These are phyloP conservation scores for Pisolithus orientalis DNA, from an alignment of 768 basidiomycete genomes.

Conservation along the genomic window DNA sequence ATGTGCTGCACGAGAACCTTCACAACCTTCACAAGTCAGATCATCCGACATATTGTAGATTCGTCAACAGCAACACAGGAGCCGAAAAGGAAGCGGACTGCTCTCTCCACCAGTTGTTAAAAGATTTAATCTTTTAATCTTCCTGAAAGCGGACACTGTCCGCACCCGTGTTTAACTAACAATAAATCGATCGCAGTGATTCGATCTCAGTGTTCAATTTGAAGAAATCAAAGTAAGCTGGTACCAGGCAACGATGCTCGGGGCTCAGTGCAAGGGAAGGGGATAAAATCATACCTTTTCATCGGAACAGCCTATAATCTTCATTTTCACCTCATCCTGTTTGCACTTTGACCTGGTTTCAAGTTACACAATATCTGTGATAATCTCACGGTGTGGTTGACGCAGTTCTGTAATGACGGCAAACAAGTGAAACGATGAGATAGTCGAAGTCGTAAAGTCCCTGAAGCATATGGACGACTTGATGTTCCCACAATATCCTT, in stretches of 20 bases:
- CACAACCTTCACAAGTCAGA: slow-evolving; percentile 63
- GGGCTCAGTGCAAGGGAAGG: slow-evolving; percentile 21
- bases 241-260: background rate
- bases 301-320: slow-evolving; percentile 31
- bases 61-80: background rate
- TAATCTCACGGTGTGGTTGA: too few species aligned
- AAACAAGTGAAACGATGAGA: too few species aligned
- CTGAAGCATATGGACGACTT: too few species aligned
- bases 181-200: slow-evolving; percentile 84
- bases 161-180: slow-evolving; percentile 63
- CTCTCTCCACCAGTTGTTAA: slow-evolving; percentile 49
- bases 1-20: slow-evolving; percentile 66
- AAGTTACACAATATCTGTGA: too few species aligned
- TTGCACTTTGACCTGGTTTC: slow-evolving; percentile 57
- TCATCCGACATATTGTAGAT: slow-evolving; percentile 46
- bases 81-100: slow-evolving; percentile 78
- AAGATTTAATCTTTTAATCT: slow-evolving; percentile 78
- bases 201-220: slow-evolving; percentile 73
- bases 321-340: slow-evolving; percentile 30
- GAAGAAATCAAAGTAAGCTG: slow-evolving; percentile 79
- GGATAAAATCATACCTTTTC: slow-evolving; percentile 38
- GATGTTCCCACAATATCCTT: too few species aligned
- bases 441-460: too few species aligned
- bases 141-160: slow-evolving; percentile 60
- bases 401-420: too few species aligned